Evolutionary conservation across 2,329 filamentous ascomycete species (phyloP).

Genomic region (Sphaerulina populicola): DNA sequence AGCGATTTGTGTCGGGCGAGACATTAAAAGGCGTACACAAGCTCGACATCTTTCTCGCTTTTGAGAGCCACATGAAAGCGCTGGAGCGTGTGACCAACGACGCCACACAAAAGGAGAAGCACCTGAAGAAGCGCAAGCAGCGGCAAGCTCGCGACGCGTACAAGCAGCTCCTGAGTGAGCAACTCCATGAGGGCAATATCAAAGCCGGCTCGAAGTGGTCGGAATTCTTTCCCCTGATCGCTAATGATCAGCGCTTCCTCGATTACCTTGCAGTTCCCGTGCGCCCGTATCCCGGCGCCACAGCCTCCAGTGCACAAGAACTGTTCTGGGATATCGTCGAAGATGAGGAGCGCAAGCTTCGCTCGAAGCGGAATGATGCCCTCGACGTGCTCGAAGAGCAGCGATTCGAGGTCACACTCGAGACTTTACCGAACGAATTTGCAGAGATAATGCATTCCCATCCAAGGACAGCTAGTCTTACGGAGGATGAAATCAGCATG

Average conservation of each 20-base stretch:
- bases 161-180: slow-evolving; percentile 62
- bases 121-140: slow-evolving; percentile 68
- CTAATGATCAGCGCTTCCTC: slow-evolving; percentile 72
- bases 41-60: slow-evolving; percentile 82
- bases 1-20: slow-evolving; percentile 68
- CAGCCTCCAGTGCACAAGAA: slow-evolving; percentile 57
- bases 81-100: slow-evolving; percentile 90
- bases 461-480: slow-evolving; percentile 78
- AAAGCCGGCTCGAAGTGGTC: slow-evolving; percentile 88
- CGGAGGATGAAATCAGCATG: slow-evolving; percentile 65
- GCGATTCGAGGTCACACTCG: slow-evolving; percentile 79
- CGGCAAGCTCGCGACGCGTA: slow-evolving; percentile 81
- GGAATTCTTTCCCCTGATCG: slow-evolving; percentile 64
- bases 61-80: slow-evolving; percentile 89
- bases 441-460: slow-evolving; percentile 72
- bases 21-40: slow-evolving; percentile 80
- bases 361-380: slow-evolving; percentile 27
- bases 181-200: slow-evolving; percentile 69
- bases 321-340: slow-evolving; percentile 95
- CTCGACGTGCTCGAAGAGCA: slow-evolving; percentile 53
- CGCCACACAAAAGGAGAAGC: slow-evolving; percentile 77
- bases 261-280: slow-evolving; percentile 68
- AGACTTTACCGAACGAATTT: slow-evolving; percentile 86
- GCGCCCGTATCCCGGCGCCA: slow-evolving; percentile 16
- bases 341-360: slow-evolving; percentile 65